A percentile compares a stretch with the other conserved stretches of the same genome.
Evolutionary conservation across 805 yeast species (phyloP).

Genomic region (Lipomyces starkeyi): DNA sequence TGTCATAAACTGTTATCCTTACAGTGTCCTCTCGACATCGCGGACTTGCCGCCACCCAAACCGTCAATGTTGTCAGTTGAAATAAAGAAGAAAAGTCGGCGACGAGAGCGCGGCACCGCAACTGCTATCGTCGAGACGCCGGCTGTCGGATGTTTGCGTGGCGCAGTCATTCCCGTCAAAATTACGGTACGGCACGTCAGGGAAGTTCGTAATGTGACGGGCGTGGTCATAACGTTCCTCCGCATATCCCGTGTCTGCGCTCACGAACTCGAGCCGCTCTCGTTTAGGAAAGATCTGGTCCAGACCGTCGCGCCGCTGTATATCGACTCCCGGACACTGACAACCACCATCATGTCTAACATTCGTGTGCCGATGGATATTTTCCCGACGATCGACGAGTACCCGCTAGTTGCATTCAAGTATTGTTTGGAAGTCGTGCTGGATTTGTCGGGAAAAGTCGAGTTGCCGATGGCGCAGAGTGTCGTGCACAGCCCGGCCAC

Average conservation of each 20-base stretch:
- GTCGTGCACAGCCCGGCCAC: slow-evolving; percentile 46
- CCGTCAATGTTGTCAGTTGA: slow-evolving; percentile 69
- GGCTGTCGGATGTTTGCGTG: slow-evolving; percentile 74
- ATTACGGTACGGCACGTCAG: slow-evolving; percentile 71
- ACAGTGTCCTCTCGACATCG: slow-evolving; percentile 76
- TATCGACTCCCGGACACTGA: slow-evolving; percentile 69
- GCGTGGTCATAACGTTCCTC: slow-evolving; percentile 78
- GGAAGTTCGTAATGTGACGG: slow-evolving; percentile 69
- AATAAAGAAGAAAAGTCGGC: slow-evolving; percentile 49
- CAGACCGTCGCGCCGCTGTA: slow-evolving; percentile 79
- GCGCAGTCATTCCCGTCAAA: slow-evolving; percentile 78
- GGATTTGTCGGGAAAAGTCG: slow-evolving; percentile 71
- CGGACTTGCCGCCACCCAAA: slow-evolving; percentile 66
- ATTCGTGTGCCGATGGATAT: slow-evolving; percentile 81
- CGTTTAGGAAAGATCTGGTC: slow-evolving; percentile 81
- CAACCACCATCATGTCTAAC: slow-evolving; percentile 63
- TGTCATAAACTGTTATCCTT: slow-evolving; percentile 67
- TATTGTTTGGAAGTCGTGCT: slow-evolving; percentile 83
- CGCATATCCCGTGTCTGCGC: slow-evolving; percentile 74
- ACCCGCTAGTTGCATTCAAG: slow-evolving; percentile 76
- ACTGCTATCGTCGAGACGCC: slow-evolving; percentile 54
- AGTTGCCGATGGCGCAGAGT: slow-evolving; percentile 44
- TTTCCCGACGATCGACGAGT: slow-evolving; percentile 79
- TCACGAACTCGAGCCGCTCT: slow-evolving; percentile 60
- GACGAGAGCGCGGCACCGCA: slow-evolving; percentile 50